phyloP scores from a whole-genome alignment of 2,329 filamentous ascomycete species.

The Trichoderma sp. region DNA sequence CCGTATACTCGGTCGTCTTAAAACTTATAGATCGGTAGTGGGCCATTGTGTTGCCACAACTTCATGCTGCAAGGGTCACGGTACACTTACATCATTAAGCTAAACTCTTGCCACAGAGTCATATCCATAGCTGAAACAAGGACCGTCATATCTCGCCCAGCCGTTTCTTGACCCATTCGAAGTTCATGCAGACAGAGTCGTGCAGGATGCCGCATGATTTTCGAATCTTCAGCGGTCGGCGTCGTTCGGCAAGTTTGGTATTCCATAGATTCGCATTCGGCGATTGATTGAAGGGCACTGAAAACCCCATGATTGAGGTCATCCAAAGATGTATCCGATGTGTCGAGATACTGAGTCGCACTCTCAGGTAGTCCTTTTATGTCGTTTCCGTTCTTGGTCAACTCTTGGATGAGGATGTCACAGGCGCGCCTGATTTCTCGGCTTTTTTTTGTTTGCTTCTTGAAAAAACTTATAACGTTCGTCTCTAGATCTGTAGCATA shows the following conservation, averaged over 20 bases:
- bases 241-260: neutral
- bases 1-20: too few species aligned
- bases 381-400: neutral
- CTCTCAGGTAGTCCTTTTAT: neutral
- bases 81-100: neutral
- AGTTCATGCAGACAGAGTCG: constrained; percentile 18
- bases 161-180: neutral
- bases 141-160: neutral
- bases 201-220: constrained; percentile 12
- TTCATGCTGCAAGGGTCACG: too few species aligned
- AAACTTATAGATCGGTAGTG: too few species aligned
- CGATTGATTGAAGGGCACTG: neutral
- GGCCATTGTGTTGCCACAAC: too few species aligned
- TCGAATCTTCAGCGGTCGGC: neutral
- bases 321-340: neutral
- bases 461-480: neutral
- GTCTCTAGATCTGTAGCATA: neutral
- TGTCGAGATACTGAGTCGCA: neutral
- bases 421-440: neutral
- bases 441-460: neutral
- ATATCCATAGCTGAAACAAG: neutral
- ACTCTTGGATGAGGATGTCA: neutral
- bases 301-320: neutral
- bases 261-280: neutral
- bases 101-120: constrained; percentile 7